A percentile compares a stretch with the other conserved stretches of the same genome.
These are phyloP conservation scores for Schizosaccharomyces cryophilus DNA, from an alignment of 805 yeast genomes.

Conservation along the genomic window DNA sequence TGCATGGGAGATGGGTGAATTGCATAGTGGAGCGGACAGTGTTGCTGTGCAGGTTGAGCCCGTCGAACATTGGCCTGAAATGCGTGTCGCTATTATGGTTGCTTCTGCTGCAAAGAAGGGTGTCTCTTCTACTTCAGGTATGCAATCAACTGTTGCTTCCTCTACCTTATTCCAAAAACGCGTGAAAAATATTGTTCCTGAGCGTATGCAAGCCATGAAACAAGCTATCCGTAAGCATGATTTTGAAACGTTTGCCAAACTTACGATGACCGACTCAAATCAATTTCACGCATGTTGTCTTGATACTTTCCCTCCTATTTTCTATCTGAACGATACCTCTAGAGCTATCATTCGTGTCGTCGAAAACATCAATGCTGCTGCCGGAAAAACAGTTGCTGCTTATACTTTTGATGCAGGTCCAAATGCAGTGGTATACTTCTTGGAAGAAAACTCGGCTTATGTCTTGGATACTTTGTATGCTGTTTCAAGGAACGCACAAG, in stretches of 20 bases:
- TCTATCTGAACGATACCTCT: constrained; percentile 78
- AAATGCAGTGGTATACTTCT: constrained; percentile 85
- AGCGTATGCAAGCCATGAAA: constrained; percentile 63
- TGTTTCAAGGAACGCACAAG: constrained; percentile 30
- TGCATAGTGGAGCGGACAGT: constrained; percentile 65
- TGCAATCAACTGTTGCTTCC: constrained; percentile 84
- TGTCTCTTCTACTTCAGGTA: constrained; percentile 81
- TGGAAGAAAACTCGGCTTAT: constrained; percentile 43
- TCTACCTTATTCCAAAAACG: constrained; percentile 69
- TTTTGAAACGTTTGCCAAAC: constrained; percentile 57
- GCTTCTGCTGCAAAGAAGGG: constrained; percentile 87
- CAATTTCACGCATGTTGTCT: constrained; percentile 96
- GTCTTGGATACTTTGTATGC: constrained; percentile 47
- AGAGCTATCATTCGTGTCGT: constrained; percentile 54
- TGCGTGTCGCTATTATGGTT: constrained; percentile 78
- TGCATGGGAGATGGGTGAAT: constrained; percentile 92
- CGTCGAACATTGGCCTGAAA: constrained; percentile 64
- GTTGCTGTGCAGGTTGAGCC: constrained; percentile 85
- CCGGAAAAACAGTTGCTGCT: constrained; percentile 54
- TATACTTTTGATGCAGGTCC: constrained; percentile 99
- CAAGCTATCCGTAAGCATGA: constrained; percentile 46
- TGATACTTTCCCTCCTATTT: constrained; percentile 87
- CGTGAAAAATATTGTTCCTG: constrained; percentile 61
- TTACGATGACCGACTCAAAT: constrained; percentile 91
- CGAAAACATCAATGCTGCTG: constrained; percentile 47